Base-by-base conservation (phyloP, 2,329 filamentous ascomycete species). In the Cordyceps tenuipes region DNA sequence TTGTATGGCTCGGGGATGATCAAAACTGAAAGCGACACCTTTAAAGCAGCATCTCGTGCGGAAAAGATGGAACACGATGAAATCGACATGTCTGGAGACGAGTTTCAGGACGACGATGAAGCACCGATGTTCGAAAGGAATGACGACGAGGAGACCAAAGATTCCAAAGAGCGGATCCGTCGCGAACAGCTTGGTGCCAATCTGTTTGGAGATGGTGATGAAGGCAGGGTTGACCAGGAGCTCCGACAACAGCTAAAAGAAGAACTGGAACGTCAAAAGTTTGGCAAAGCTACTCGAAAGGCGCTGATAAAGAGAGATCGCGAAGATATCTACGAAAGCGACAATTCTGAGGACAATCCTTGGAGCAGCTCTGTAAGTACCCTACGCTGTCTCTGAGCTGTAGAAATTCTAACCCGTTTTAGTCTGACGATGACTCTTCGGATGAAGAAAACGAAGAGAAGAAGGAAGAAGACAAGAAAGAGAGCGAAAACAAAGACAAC, bases 51-150 rank as follows among this genome's bases (percentile, higher is more conserved):
- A 60, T 86, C 74, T 65, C 83, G 81, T 66, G 81, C 73, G 55
- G 86, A 90, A 67, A 82, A 83, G 64, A 78, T 86, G 67, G 88
- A 91, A 58, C 87, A 90, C 65, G 82, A 86, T 63, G 86, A 90
- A 64, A 76, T 88, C 41, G 85, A 87, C 66, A 79, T 87, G 70
- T 83, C 84, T 21, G 84, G 82, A 10, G 85, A 87, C 61, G 86
- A 89, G 67, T 97, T 97, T 69, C 90, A 92, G 65, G 90, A 96
- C 67, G 91, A 95, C 67, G 91, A 96, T 68, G 91, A 95, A 70
- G 84, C 88, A 23, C 82, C 85, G 2, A 82, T 88, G 47, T 82
- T 91, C 56, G 90, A 94, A 65, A 79, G 78, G 17, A 89, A 94
- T 56, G 85, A 91, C 54, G 91, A 96, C 62, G 92, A 96, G 65